phyloP scores from a whole-genome alignment of 1,284 basidiomycete species.

The Trichosporon sp. region DNA sequence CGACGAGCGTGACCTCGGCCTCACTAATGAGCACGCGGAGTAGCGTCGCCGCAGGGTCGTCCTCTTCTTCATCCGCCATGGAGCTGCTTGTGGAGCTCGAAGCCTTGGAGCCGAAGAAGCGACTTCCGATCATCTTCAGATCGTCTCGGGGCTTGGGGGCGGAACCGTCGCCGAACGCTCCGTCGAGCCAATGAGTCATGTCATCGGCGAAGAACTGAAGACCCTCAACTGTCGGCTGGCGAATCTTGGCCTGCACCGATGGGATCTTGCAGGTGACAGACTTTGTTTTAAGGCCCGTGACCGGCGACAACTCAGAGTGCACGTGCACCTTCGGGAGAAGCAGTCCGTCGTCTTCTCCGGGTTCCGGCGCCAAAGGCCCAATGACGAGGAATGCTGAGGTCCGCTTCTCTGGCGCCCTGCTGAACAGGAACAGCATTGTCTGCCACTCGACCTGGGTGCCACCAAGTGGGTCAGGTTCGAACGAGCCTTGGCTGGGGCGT shows the following conservation, averaged over 20 bases:
- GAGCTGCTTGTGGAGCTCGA: conserved; percentile 52
- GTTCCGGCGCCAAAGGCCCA: conserved; percentile 48
- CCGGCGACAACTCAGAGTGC: conserved; percentile 23
- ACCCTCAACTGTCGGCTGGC: conserved; percentile 65
- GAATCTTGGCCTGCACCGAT: conserved; percentile 65
- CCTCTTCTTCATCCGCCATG: conserved; percentile 53
- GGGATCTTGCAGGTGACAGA: conserved; percentile 62
- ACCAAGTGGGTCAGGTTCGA: conserved; percentile 17
- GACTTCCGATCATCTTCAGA: conserved; percentile 76
- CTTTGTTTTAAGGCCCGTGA: conserved; percentile 36
- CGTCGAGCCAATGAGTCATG: conserved; percentile 67
- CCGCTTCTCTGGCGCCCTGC: conserved; percentile 44
- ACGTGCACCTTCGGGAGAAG: conserved; percentile 58
- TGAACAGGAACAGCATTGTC: conserved; percentile 52
- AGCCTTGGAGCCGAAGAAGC: conserved; percentile 70
- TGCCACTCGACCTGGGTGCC: conserved; percentile 43
- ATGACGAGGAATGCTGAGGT: conserved; percentile 49
- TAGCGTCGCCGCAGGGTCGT: conserved; percentile 39
- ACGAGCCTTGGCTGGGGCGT: conserved; percentile 5
- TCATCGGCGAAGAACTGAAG: conserved; percentile 87
- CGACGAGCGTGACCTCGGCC: conserved; percentile 39
- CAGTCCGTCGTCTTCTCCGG: conserved; percentile 39
- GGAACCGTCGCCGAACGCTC: conserved; percentile 50
- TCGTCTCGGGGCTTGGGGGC: conserved; percentile 60
- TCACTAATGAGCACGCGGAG: conserved; percentile 45